Conservation (phyloP, 23 red algal species). For the Cyanidium caldarium region DNA sequence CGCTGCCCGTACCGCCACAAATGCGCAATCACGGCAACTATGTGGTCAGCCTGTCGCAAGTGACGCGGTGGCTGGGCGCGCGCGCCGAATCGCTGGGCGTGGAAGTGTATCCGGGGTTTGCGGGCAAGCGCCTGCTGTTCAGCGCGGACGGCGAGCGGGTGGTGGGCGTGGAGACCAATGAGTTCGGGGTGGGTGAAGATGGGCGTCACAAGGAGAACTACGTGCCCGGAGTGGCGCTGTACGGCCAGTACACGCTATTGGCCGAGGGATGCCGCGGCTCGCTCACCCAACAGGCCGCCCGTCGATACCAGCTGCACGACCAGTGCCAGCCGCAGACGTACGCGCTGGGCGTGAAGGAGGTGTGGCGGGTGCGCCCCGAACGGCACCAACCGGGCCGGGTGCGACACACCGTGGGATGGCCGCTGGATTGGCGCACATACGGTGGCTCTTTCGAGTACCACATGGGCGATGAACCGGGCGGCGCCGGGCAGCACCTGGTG, state of each 20-base stretch:
- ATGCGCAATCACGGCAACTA: constrained; percentile 88
- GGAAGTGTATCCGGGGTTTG: constrained; percentile 89
- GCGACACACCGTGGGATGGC: constrained; percentile 71
- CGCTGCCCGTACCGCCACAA: constrained; percentile 49
- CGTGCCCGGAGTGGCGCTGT: constrained; percentile 44
- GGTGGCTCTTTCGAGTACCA: constrained; percentile 93
- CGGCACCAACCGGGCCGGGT: constrained; percentile 46
- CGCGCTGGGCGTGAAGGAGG: constrained; percentile 87
- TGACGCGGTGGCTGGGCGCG: constrained; percentile 67
- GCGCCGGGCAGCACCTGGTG: constrained; percentile 1
- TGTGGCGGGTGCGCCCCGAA: constrained; percentile 49
- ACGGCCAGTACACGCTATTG: constrained; percentile 45
- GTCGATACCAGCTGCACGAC: constrained; percentile 22
- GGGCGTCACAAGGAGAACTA: constrained; percentile 57
- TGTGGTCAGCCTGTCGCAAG: constrained; percentile 56
- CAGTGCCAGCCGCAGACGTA: constrained; percentile 64
- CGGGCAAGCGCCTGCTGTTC: constrained; percentile 29
- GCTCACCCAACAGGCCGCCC: constrained; percentile 34
- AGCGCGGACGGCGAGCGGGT: not conserved
- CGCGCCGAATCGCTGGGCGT: constrained; percentile 60
- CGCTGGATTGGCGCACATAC: constrained; percentile 72
- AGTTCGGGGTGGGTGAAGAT: constrained; percentile 68
- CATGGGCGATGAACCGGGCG: constrained; percentile 27
- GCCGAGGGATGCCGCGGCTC: constrained; percentile 83
- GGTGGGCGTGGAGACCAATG: constrained; percentile 50